These are phyloP conservation scores for Moniliophthora roreri DNA, from an alignment of 1,284 basidiomycete genomes.

Conservation along the genomic window DNA sequence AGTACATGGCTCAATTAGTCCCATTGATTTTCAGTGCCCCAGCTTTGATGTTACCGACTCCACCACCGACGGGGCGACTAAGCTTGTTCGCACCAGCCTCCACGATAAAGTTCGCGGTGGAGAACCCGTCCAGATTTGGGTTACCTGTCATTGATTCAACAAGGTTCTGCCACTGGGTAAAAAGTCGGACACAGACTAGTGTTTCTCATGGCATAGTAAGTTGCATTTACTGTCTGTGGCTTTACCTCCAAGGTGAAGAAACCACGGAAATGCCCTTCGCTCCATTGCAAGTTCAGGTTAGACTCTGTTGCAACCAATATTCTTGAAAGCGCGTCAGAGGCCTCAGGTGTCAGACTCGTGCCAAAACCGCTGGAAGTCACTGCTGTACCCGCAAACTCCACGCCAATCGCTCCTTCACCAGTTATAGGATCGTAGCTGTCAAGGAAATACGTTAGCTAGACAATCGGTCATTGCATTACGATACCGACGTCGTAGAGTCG, in stretches of 20 bases:
- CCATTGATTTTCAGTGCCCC: slow-evolving; percentile 25
- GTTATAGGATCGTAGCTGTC: slow-evolving; percentile 51
- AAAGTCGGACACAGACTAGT: slow-evolving; percentile 36
- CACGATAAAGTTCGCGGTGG: slow-evolving; percentile 46
- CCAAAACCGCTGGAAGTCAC: slow-evolving; percentile 57
- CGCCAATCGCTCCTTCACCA: slow-evolving; percentile 56
- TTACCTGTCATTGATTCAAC: slow-evolving; percentile 25
- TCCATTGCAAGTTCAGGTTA: slow-evolving; percentile 63
- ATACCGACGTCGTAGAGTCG: slow-evolving; percentile 44
- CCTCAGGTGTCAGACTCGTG: slow-evolving; percentile 35
- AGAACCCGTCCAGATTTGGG: slow-evolving; percentile 51
- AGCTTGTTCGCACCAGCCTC: slow-evolving; percentile 49
- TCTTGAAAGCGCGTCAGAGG: slow-evolving; percentile 41
- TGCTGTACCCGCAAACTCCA: slow-evolving; percentile 69
- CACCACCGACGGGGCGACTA: slow-evolving; percentile 55
- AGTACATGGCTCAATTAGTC: too few species aligned
- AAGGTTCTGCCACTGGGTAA: background rate
- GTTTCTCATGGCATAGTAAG: slow-evolving; percentile 62
- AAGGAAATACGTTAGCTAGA: slow-evolving; percentile 1
- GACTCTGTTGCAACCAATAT: slow-evolving; percentile 36
- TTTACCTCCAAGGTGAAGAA: slow-evolving; percentile 59
- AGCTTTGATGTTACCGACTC: slow-evolving; percentile 41
- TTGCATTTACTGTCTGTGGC: slow-evolving; percentile 45
- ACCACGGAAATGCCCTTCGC: slow-evolving; percentile 62
- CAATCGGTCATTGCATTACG: background rate